Evolutionary conservation across 1,139 yeast genomes (phyloP), one percentile per base, ranked within the genome.

Genomic region (Blastobotrys buckinghamii): DNA sequence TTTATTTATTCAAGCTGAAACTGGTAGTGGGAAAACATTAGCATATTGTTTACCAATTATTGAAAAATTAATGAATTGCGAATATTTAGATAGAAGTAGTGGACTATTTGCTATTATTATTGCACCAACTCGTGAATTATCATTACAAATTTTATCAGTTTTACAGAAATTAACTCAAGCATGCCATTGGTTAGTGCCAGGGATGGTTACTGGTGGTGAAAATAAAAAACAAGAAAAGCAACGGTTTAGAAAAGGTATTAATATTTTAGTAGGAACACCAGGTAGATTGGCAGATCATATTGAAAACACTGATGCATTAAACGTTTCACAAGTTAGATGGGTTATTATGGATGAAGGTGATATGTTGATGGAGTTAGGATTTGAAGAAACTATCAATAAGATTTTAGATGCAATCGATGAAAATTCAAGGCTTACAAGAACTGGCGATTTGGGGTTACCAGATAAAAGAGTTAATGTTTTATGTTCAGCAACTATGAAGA

Each of bases 331-430:
- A 50, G 74, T 90, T 43, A 73, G 96, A 59, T 92, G 89, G 78
- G 76, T 90, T 29, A 81, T 92, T 16, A 68, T 92, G 54, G 98
- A 92, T 69, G 98, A 92, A 73, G 98, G 97, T 64, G 98, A 92
- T 68, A 78, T 90, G 57, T 75, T 92, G 59, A 87, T 92, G 77
- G 98, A 92, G 60, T 74, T 92, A 51, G 98, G 98, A 1, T 92
- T 92, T 62, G 97, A 92, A 66, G 97, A 92, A 63, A 86, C 96
- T 0, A 82, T 92, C 52, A 75, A 87, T 22, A 79, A 83, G 53
- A 89, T 92, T 54, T 72, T 95, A 45, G 73, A 73, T 9, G 55
- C 55, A 38, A 76, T 88, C 45, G 75, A 81, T 27, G 57, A 64
- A 39, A 34, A 46, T 75, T 36, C 67, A 55, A 27, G 55, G 59